phyloP scores from a whole-genome alignment of 371 early-diverging fungal genomes.

The Mortierella polycephala region DNA sequence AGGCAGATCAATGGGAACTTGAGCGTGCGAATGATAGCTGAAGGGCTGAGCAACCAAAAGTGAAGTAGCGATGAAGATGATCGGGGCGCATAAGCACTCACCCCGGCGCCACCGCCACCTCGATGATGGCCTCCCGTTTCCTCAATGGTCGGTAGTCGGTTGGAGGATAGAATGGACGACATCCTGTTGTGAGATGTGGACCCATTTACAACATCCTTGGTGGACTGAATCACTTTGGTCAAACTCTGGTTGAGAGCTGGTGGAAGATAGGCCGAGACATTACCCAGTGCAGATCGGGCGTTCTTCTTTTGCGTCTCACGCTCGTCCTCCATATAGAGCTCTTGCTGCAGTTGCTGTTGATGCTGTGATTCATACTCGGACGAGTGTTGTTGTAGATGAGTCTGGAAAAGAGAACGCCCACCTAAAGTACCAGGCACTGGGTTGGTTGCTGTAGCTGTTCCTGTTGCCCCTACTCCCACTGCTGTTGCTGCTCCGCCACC shows the following conservation, averaged over 20 bases:
- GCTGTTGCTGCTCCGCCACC: constrained; percentile 3
- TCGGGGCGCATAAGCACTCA: constrained; percentile 36
- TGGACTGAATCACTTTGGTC: constrained; percentile 45
- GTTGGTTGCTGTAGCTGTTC: constrained; percentile 19
- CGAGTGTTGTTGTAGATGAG: constrained; percentile 22
- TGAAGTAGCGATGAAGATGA: constrained; percentile 7
- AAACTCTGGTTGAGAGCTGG: constrained; percentile 34
- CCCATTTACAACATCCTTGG: constrained; percentile 31
- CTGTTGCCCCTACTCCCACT: constrained; percentile 5
- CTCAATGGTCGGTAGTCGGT: constrained; percentile 18
- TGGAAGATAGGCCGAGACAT: constrained; percentile 29
- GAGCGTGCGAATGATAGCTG: constrained; percentile 14
- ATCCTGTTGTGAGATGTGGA: constrained; percentile 23
- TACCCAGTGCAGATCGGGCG: constrained; percentile 30
- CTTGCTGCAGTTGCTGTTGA: constrained; percentile 26
- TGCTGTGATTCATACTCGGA: constrained; percentile 22
- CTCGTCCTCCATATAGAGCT: constrained; percentile 27
- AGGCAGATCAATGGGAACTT: constrained; percentile 67
- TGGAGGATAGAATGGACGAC: constrained; percentile 1
- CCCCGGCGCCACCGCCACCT: not conserved
- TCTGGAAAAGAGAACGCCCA: constrained; percentile 27
- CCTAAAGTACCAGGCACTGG: constrained; percentile 20
- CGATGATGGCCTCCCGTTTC: not conserved
- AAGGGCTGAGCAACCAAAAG: not conserved
- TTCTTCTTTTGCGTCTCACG: constrained; percentile 44